Evolutionary conservation across 2,329 filamentous ascomycete genomes (phyloP).

Genomic region (Teratosphaeria pseudoeucalypti): DNA sequence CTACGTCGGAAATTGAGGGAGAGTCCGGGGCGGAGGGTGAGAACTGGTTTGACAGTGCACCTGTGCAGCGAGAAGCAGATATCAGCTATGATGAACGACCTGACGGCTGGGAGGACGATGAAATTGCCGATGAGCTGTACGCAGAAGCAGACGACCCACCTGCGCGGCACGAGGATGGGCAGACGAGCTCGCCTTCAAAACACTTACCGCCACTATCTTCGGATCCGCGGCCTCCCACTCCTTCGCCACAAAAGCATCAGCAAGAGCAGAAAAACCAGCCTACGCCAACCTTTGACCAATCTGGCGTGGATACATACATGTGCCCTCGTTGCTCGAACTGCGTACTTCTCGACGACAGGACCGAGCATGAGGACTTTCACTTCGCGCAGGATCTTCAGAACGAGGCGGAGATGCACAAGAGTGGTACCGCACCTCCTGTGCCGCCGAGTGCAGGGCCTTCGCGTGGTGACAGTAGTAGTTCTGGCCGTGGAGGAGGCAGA

Average conservation of each 20-base stretch:
- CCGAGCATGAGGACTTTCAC: constrained; percentile 88
- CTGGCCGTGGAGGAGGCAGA: constrained; percentile 5
- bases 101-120: not conserved
- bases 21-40: constrained; percentile 1
- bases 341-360: constrained; percentile 49
- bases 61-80: not conserved
- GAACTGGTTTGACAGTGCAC: not conserved
- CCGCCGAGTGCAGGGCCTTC: constrained; percentile 13
- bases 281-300: not conserved
- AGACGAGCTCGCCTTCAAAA: not conserved
- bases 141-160: not conserved
- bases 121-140: not conserved
- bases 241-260: not conserved
- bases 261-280: too few relatives aligned
- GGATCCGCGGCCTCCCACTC: not conserved
- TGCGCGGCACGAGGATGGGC: not conserved
- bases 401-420: constrained; percentile 38
- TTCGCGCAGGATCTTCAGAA: constrained; percentile 78
- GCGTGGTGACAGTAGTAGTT: constrained; percentile 5
- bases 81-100: not conserved
- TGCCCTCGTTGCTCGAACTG: constrained; percentile 56
- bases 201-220: not conserved
- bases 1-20: constrained; percentile 5
- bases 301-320: constrained; percentile 28
- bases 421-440: not conserved